Evolutionary conservation across 148 eudicot species (phyloP).

Genomic region (Camellia granthamiana): DNA sequence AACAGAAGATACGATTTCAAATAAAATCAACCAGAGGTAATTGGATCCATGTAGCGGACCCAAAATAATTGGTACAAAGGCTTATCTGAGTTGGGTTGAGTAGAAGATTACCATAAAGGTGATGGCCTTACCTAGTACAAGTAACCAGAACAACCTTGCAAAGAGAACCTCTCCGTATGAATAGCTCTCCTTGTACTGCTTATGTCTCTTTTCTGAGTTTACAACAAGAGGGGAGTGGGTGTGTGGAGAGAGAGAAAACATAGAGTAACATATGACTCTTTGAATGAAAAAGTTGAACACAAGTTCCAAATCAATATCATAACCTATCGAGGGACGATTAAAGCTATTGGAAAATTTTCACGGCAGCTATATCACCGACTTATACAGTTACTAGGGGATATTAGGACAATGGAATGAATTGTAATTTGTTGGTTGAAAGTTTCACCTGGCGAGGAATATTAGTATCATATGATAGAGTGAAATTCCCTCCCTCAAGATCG

Average conservation of each 20-base stretch:
- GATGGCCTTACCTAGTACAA: neutral
- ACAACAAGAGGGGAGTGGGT: neutral
- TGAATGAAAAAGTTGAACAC: neutral
- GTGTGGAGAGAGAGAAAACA: neutral
- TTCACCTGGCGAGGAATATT: conserved; percentile 96
- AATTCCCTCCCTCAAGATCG: conserved; percentile 56
- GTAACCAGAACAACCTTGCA: neutral
- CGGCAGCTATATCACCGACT: neutral
- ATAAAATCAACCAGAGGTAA: no score
- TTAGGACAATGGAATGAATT: neutral
- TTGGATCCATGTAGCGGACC: no score
- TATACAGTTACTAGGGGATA: neutral
- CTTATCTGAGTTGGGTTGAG: no score
- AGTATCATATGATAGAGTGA: conserved; percentile 83
- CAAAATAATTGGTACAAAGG: no score
- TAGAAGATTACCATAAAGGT: neutral
- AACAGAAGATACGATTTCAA: no score
- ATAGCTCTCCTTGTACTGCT: neutral
- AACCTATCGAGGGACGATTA: neutral
- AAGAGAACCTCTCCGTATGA: neutral
- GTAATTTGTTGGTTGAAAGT: neutral
- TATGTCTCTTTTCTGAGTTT: neutral
- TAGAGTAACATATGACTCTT: neutral
- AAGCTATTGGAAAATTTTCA: neutral
- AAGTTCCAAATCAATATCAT: neutral